A percentile compares a stretch with the other conserved stretches of the same genome.
phyloP scores from a whole-genome alignment of 2,329 filamentous ascomycete species.

The Clonostachys sp. region DNA sequence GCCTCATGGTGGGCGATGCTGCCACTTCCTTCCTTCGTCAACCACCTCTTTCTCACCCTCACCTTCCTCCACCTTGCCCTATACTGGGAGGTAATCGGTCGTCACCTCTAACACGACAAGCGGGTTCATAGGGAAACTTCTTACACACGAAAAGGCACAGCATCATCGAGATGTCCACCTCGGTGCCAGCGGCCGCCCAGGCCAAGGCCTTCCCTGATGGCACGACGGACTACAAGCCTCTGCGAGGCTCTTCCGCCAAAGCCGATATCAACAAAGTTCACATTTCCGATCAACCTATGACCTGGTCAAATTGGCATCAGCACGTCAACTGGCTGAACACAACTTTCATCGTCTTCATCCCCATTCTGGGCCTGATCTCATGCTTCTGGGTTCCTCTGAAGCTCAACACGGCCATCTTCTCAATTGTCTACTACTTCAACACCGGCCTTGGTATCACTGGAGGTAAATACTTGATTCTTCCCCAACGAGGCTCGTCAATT shows the following conservation, averaged over 20 bases:
- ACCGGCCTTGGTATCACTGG: slow-evolving; percentile 77
- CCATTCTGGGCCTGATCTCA: slow-evolving; percentile 66
- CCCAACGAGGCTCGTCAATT: slow-evolving; percentile 3
- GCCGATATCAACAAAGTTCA: slow-evolving; percentile 68
- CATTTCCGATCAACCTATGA: slow-evolving; percentile 80
- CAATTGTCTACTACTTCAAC: slow-evolving; percentile 78
- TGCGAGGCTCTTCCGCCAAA: slow-evolving; percentile 30
- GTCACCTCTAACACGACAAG: no score
- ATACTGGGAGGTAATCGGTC: neutral
- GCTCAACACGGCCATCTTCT: slow-evolving; percentile 67
- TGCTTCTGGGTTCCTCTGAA: slow-evolving; percentile 76
- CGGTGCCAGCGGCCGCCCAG: slow-evolving; percentile 27
- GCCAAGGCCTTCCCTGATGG: slow-evolving; percentile 43
- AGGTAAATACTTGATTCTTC: slow-evolving; percentile 39
- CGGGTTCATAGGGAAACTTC: no score
- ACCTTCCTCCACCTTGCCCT: neutral
- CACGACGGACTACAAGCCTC: slow-evolving; percentile 50
- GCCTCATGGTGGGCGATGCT: no score
- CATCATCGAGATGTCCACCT: slow-evolving; percentile 25
- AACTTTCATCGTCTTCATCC: slow-evolving; percentile 73
- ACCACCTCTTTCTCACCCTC: neutral
- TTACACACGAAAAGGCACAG: neutral
- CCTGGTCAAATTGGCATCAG: slow-evolving; percentile 80
- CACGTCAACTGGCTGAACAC: slow-evolving; percentile 95
- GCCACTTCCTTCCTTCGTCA: no score